phyloP scores from a whole-genome alignment of 805 yeast species.

The Starmerella geochares region DNA sequence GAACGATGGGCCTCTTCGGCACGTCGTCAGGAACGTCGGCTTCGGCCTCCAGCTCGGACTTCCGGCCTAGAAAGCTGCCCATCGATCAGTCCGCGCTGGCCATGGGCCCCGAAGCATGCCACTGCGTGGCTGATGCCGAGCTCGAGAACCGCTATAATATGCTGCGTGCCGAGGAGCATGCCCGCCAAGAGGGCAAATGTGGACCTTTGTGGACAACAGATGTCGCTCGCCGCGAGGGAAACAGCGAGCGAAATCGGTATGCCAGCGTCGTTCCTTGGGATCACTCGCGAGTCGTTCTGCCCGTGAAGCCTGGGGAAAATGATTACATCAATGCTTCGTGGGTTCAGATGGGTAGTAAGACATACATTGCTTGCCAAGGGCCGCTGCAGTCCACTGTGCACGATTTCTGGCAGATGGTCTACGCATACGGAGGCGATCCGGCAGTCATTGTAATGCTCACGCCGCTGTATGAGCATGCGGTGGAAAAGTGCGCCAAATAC shows the following conservation, averaged over 20 bases:
- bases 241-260: slow-evolving; percentile 44
- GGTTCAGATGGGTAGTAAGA: slow-evolving; percentile 38
- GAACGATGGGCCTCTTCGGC: slow-evolving; percentile 6
- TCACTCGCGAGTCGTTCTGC: slow-evolving; percentile 42
- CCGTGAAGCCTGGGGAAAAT: slow-evolving; percentile 26
- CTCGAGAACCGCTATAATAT: slow-evolving; percentile 26
- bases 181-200: slow-evolving; percentile 26
- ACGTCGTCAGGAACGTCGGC: not conserved
- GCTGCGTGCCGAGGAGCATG: slow-evolving; percentile 28
- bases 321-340: slow-evolving; percentile 87
- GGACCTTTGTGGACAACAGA: slow-evolving; percentile 25
- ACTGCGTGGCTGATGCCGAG: slow-evolving; percentile 26
- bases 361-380: slow-evolving; percentile 75
- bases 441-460: slow-evolving; percentile 64
- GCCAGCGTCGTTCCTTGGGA: slow-evolving; percentile 59
- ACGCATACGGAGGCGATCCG: slow-evolving; percentile 58
- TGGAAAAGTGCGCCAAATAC: slow-evolving; percentile 71
- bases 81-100: slow-evolving; percentile 21
- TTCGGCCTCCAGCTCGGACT: slow-evolving; percentile 6
- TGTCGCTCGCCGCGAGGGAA: slow-evolving; percentile 23
- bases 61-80: slow-evolving; percentile 19
- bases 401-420: slow-evolving; percentile 76
- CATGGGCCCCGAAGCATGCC: slow-evolving; percentile 23
- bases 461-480: slow-evolving; percentile 62
- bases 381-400: slow-evolving; percentile 64